A percentile compares a stretch with the other conserved stretches of the same genome.
Conservation (phyloP, 352 stramenopile genomes). For the Phytophthora sojae region DNA sequence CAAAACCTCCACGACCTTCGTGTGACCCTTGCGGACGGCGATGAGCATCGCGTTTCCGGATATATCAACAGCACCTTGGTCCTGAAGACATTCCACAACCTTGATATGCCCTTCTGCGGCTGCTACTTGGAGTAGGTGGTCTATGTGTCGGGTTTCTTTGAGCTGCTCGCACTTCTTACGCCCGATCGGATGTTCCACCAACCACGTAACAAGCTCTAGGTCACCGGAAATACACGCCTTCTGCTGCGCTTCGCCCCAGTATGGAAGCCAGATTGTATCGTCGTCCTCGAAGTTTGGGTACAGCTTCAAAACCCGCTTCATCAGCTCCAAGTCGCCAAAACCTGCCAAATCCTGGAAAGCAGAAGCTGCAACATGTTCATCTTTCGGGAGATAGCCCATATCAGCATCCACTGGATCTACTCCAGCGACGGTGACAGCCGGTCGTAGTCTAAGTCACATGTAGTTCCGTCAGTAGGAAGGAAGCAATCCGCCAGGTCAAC, state of each 20-base stretch:
- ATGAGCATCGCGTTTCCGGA: not conserved
- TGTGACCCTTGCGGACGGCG: not conserved
- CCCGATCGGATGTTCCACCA: not conserved
- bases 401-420: conserved; percentile 13
- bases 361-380: not conserved
- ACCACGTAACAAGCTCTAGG: not conserved
- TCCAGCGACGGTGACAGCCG: not conserved
- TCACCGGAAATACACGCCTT: not conserved
- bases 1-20: not conserved
- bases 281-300: not conserved
- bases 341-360: not conserved
- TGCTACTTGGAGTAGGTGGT: not conserved
- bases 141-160: not conserved
- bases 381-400: not conserved
- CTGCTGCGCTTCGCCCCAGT: not conserved
- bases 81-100: not conserved
- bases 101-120: not conserved
- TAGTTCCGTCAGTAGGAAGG: not conserved
- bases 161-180: not conserved
- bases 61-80: not conserved
- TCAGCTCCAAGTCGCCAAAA: not conserved
- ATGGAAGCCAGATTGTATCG: not conserved
- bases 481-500: conserved; percentile 6
- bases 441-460: conserved; percentile 6
- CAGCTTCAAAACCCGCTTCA: not conserved